phyloP scores from a whole-genome alignment of 768 basidiomycete species.

The Pisolithus orientalis region DNA sequence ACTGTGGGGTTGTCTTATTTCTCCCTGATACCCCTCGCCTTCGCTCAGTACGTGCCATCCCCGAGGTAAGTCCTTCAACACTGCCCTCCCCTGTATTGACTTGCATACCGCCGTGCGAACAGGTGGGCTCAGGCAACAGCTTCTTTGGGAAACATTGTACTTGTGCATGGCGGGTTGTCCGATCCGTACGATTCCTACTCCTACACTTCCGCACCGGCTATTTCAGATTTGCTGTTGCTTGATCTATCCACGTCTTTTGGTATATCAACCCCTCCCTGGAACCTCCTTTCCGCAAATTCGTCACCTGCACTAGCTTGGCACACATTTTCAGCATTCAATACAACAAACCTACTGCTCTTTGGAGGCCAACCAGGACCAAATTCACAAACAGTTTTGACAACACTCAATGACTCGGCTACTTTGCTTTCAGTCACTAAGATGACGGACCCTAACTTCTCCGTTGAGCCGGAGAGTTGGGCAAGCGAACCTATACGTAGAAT shows the following conservation, averaged over 20 bases:
- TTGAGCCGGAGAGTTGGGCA: slow-evolving; percentile 49
- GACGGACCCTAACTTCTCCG: slow-evolving; percentile 38
- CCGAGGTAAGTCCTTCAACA: slow-evolving; percentile 15
- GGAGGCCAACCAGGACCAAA: slow-evolving; percentile 70
- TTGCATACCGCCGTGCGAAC: slow-evolving; percentile 4
- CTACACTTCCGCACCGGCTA: slow-evolving; percentile 71
- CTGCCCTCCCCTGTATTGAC: neutral
- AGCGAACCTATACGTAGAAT: slow-evolving; percentile 69
- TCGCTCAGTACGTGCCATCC: slow-evolving; percentile 19
- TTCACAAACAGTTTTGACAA: slow-evolving; percentile 44
- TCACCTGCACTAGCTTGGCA: slow-evolving; percentile 73
- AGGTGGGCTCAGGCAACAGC: slow-evolving; percentile 85
- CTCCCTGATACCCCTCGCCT: slow-evolving; percentile 10
- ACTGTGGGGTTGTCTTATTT: slow-evolving; percentile 3
- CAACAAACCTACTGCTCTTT: slow-evolving; percentile 52
- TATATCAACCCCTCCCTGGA: slow-evolving; percentile 63
- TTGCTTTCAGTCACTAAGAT: slow-evolving; percentile 41
- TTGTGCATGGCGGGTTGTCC: slow-evolving; percentile 77
- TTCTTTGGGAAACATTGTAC: slow-evolving; percentile 51
- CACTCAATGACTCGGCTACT: slow-evolving; percentile 56
- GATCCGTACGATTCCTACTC: slow-evolving; percentile 62
- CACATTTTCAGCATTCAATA: slow-evolving; percentile 61
- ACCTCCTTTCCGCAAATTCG: slow-evolving; percentile 44
- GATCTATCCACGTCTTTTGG: slow-evolving; percentile 56
- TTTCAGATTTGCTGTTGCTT: slow-evolving; percentile 65